A percentile compares a stretch with the other conserved stretches of the same genome.
phyloP scores from a whole-genome alignment of 441 rosid species.

The Erodium texanum region DNA sequence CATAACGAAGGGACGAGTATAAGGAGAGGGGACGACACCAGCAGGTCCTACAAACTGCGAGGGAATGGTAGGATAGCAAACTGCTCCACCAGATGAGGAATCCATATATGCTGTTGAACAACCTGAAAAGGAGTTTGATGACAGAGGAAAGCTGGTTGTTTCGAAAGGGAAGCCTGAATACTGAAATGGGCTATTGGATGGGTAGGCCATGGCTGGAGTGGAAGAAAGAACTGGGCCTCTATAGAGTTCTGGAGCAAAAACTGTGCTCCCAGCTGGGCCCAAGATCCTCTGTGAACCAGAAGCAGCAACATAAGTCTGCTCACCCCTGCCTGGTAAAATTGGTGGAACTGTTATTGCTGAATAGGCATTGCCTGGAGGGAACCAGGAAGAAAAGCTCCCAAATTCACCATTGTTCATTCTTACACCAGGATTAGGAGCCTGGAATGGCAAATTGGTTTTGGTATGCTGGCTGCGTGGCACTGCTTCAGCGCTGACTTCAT shows the following conservation, averaged over 20 bases:
- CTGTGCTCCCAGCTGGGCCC: constrained; percentile 25
- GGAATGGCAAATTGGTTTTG: constrained; percentile 10
- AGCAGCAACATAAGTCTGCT: constrained; percentile 16
- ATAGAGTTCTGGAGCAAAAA: constrained; percentile 26
- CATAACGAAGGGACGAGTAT: constrained; percentile 30
- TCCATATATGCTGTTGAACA: constrained; percentile 29
- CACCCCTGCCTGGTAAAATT: constrained; percentile 18
- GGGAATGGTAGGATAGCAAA: constrained; percentile 33
- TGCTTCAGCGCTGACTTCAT: constrained; percentile 13
- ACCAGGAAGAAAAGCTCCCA: constrained; percentile 15
- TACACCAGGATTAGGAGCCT: constrained; percentile 6
- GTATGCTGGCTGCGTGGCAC: constrained; percentile 10
- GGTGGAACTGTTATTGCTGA: constrained; percentile 13
- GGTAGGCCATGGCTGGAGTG: constrained; percentile 32
- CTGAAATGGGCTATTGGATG: constrained; percentile 31
- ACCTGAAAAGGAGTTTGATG: constrained; percentile 25
- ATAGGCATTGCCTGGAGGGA: constrained; percentile 7
- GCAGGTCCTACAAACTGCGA: constrained; percentile 29
- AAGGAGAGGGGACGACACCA: constrained; percentile 28
- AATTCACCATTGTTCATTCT: constrained; percentile 11
- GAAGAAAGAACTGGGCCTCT: constrained; percentile 30
- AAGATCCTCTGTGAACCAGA: constrained; percentile 30
- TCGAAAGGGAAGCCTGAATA: constrained; percentile 34
- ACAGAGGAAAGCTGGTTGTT: constrained; percentile 28
- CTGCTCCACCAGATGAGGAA: constrained; percentile 28